Base-by-base conservation (phyloP, 1,284 basidiomycete genomes). In the Melampsora americana region DNA sequence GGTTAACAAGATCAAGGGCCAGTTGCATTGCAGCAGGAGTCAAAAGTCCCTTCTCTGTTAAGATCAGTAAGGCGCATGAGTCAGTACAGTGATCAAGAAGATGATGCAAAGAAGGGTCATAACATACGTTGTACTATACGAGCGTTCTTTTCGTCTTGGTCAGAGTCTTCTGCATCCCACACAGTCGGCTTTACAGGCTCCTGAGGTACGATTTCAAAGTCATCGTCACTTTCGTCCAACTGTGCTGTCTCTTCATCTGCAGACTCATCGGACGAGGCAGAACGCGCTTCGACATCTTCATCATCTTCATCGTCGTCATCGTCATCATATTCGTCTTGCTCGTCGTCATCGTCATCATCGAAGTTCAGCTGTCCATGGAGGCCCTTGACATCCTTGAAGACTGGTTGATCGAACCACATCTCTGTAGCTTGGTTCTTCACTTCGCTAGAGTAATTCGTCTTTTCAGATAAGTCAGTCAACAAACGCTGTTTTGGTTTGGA, bases 381-480 rank as follows among this genome's bases (percentile, higher is more conserved):
- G 35, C 82, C 83, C 0, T 88, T 88, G 7, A 92, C 82, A n/a
- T 87, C 90, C 77, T 89, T 87, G 86, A 99, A 99, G 66, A 97
- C 84, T 68, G 91, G 90, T 83, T 98, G 96, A 81, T 93, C 91
- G 83, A 99, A 99, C 96, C 96, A 99, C 26, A 98, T 83, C 78
- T 86, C 86, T 18, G 87, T 87, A 62, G 86, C 85, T 28, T 85
- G 83, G 78, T 85, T 71, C 73, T 83, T 81, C 48, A 69, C 77
- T 50, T 72, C 67, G 44, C 35, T 64, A 30, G 75, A 67, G 3
- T 42, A 26, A 77, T 82, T 79, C 26, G 79, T 79, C 20, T 80
- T 71, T 26, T 80, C 78, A 64, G 81, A 60, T 69, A 74, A 62
- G 65, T 80, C 76, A 77, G 77, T 64, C 65, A 76, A 42, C 56